These are phyloP conservation scores for Zymoseptoria crescenta DNA, from an alignment of 2,329 filamentous ascomycete species.

Conservation along the genomic window DNA sequence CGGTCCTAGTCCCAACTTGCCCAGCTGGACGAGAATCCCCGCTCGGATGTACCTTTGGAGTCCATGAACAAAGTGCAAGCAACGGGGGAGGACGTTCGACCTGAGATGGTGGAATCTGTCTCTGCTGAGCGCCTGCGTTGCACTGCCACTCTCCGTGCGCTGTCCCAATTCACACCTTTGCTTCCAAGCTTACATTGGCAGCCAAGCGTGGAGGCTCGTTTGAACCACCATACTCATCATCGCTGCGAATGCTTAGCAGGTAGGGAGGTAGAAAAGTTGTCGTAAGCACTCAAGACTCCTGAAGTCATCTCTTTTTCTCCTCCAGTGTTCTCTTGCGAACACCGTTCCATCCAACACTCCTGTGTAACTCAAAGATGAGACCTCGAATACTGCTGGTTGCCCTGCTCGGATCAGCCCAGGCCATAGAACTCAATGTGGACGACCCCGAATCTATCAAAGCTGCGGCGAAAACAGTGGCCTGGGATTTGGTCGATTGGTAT, in stretches of 20 bases:
- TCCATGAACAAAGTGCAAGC: too few species aligned
- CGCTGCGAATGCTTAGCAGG: neutral
- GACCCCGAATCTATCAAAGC: constrained; percentile 35
- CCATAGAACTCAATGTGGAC: constrained; percentile 19
- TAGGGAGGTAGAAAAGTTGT: neutral
- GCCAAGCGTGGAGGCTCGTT: neutral
- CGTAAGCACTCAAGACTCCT: neutral
- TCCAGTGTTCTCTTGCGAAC: too few species aligned
- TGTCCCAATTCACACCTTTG: neutral
- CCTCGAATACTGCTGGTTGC: constrained; percentile 2
- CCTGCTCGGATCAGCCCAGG: constrained; percentile 16
- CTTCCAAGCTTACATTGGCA: neutral
- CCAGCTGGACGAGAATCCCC: neutral
- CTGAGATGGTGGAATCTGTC: neutral
- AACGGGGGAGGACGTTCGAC: neutral
- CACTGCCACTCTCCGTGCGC: neutral
- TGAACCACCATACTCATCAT: neutral
- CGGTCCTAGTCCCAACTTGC: neutral
- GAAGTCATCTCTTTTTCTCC: neutral
- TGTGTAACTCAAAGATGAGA: neutral
- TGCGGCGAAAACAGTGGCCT: constrained; percentile 37
- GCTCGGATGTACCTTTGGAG: too few species aligned
- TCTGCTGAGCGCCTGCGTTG: neutral
- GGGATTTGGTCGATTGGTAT: constrained; percentile 47
- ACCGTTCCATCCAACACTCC: neutral